These are phyloP conservation scores for Phialocephala sp. DNA, from an alignment of 2,329 filamentous ascomycete species.

Conservation along the genomic window DNA sequence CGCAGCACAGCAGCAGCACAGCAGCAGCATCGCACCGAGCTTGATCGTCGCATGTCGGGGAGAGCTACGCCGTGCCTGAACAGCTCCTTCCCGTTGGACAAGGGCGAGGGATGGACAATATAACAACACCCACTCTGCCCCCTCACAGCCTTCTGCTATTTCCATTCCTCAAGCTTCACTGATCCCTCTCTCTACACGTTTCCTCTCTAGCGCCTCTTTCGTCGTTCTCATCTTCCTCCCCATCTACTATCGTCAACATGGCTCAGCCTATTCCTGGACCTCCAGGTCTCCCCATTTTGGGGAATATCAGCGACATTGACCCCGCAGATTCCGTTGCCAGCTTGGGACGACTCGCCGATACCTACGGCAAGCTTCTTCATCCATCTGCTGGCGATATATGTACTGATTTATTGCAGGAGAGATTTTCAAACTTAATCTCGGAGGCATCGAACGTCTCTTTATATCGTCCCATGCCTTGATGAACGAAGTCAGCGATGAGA, in stretches of 20 bases:
- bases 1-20: background rate
- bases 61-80: background rate
- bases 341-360: conserved; percentile 62
- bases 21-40: background rate
- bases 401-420: conserved; percentile 41
- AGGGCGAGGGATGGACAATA: background rate
- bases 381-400: too few relatives aligned
- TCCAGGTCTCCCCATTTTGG: conserved; percentile 12
- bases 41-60: background rate
- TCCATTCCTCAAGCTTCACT: background rate
- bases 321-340: conserved; percentile 60
- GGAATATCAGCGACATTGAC: conserved; percentile 61
- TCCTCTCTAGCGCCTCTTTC: background rate
- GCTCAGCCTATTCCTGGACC: conserved; percentile 10
- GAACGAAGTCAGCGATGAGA: conserved; percentile 69
- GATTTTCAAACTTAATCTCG: conserved; percentile 58
- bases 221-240: conserved; percentile 61
- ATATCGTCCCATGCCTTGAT: conserved; percentile 60
- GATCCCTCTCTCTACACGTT: too few relatives aligned
- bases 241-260: conserved; percentile 55
- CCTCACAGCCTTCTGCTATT: background rate
- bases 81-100: background rate
- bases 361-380: conserved; percentile 58
- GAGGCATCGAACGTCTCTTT: conserved; percentile 55
- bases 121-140: background rate